Conservation (phyloP, 352 stramenopile genomes). For the Phytophthora tentaculata region DNA sequence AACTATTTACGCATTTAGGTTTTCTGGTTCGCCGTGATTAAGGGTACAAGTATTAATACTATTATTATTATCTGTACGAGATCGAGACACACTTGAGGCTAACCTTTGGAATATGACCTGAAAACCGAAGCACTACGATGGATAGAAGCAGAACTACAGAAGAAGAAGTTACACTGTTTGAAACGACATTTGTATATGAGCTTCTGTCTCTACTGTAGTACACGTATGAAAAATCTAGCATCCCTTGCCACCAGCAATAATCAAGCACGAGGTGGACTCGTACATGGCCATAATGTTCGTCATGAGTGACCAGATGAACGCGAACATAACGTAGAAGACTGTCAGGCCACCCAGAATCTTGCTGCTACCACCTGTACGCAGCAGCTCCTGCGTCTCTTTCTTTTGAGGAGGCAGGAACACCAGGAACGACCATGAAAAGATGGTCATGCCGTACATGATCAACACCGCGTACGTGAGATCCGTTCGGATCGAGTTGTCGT, state of each 20-base stretch:
- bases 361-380: constrained; percentile 14
- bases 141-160: no score
- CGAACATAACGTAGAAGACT: constrained; percentile 16
- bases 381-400: constrained; percentile 17
- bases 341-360: constrained; percentile 14
- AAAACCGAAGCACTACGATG: no score
- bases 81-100: no score
- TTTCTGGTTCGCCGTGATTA: no score
- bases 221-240: neutral
- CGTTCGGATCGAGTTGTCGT: constrained; percentile 8
- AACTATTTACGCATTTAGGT: no score
- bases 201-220: neutral
- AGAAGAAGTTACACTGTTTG: neutral
- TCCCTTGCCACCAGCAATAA: constrained; percentile 15
- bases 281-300: constrained; percentile 31
- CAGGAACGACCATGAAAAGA: constrained; percentile 20
- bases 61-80: no score
- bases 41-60: no score
- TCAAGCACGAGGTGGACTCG: constrained; percentile 14
- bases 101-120: no score
- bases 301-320: constrained; percentile 19
- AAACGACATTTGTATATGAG: neutral
- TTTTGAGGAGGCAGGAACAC: constrained; percentile 13
- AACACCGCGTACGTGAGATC: constrained; percentile 17
- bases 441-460: constrained; percentile 26